A percentile compares a stretch with the other conserved stretches of the same genome.
These are phyloP conservation scores for Lasiodiplodia sp. DNA, from an alignment of 2,329 filamentous ascomycete species.

Conservation along the genomic window DNA sequence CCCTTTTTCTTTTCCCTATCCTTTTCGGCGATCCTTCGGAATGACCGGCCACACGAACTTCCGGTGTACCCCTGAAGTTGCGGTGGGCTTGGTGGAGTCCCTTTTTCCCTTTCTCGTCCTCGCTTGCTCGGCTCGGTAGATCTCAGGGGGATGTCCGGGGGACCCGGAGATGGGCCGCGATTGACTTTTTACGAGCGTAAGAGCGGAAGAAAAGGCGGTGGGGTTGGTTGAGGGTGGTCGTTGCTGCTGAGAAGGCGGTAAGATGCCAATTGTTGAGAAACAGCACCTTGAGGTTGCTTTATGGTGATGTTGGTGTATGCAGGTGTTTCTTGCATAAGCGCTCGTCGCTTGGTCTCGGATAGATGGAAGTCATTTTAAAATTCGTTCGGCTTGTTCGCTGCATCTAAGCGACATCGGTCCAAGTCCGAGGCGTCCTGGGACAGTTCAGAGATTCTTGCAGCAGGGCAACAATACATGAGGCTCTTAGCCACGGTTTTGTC, in stretches of 20 bases:
- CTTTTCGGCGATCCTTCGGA: constrained; percentile 21
- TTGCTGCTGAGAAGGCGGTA: neutral
- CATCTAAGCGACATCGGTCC: neutral
- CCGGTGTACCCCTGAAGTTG: neutral
- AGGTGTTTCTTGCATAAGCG: neutral
- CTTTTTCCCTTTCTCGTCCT: constrained; percentile 3
- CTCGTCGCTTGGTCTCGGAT: neutral
- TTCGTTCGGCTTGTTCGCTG: neutral
- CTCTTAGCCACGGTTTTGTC: neutral
- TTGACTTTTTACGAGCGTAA: neutral
- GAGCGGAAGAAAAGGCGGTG: neutral
- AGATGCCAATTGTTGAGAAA: neutral
- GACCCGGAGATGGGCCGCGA: neutral
- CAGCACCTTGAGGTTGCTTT: neutral
- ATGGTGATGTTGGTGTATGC: neutral
- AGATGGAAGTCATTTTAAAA: neutral
- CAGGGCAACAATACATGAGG: neutral
- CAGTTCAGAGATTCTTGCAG: neutral
- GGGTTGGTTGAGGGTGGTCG: neutral
- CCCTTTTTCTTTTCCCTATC: neutral
- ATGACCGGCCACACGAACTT: neutral
- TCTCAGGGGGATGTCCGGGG: neutral
- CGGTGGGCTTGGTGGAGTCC: neutral
- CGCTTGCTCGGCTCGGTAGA: constrained; percentile 10
- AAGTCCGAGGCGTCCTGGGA: neutral